Conservation (phyloP, 1,284 basidiomycete species). For the Mrakiaceae sp. region DNA sequence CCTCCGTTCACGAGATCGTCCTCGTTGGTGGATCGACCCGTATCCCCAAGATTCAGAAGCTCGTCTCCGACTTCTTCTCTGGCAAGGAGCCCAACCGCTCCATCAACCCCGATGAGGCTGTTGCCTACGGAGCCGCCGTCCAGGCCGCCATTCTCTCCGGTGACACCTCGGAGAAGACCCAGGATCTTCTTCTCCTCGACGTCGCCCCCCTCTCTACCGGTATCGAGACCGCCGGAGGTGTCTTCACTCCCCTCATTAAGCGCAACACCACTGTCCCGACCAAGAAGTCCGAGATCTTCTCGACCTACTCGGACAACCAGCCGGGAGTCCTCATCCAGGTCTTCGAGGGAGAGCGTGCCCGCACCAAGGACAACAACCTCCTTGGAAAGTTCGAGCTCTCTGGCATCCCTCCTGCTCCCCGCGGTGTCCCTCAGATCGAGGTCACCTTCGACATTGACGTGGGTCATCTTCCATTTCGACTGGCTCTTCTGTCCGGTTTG, state of each 20-base stretch:
- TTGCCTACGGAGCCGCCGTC: constrained; percentile 97
- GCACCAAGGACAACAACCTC: constrained; percentile 98
- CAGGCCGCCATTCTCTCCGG: constrained; percentile 97
- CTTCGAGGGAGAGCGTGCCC: constrained; percentile 97
- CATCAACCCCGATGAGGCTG: constrained; percentile 99
- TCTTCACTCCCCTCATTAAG: constrained; percentile 83
- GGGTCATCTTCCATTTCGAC: too few species aligned
- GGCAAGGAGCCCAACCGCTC: constrained; percentile 76
- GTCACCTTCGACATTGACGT: constrained; percentile 94
- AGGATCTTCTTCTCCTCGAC: constrained; percentile 92
- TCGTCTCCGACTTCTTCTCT: constrained; percentile 98
- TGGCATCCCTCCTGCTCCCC: constrained; percentile 93
- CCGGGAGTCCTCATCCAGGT: constrained; percentile 98
- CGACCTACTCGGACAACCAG: constrained; percentile 98
- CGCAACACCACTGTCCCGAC: constrained; percentile 98
- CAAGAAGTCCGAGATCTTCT: constrained; percentile 98
- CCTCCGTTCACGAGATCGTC: constrained; percentile 90
- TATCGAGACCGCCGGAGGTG: constrained; percentile 99
- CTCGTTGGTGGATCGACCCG: constrained; percentile 97
- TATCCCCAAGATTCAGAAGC: constrained; percentile 96
- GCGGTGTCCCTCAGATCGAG: constrained; percentile 96
- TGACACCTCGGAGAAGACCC: constrained; percentile 95
- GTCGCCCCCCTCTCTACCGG: constrained; percentile 89
- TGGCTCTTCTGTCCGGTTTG: too few species aligned
- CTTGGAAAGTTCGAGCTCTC: constrained; percentile 98